phyloP scores from a whole-genome alignment of 805 yeast genomes.

The Teunomyces cretensis region DNA sequence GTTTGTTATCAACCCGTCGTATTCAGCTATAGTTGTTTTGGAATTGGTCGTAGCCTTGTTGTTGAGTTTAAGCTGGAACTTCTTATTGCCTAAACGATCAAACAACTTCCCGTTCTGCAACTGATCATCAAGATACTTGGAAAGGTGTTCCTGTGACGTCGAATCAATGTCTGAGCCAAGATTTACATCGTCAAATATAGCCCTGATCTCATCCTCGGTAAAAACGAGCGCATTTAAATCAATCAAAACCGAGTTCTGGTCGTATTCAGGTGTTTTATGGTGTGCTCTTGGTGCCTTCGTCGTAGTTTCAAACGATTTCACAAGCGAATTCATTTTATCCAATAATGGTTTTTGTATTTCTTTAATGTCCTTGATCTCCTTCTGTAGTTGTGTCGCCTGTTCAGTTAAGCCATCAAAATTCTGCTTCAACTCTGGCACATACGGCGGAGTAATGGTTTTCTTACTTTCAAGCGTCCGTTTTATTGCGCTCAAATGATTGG shows the following conservation, averaged over 20 bases:
- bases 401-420: conserved; percentile 20
- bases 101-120: conserved; percentile 21
- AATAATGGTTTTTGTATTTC: conserved; percentile 35
- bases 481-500: conserved; percentile 23
- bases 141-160: conserved; percentile 2
- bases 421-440: conserved; percentile 19
- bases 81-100: conserved; percentile 17
- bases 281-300: conserved; percentile 4
- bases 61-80: conserved; percentile 24
- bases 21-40: conserved; percentile 24
- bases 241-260: conserved; percentile 6
- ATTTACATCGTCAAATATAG: conserved; percentile 19
- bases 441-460: conserved; percentile 11
- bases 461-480: conserved; percentile 16
- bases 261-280: neutral
- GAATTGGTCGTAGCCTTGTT: conserved; percentile 2
- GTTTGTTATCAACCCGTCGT: conserved; percentile 27
- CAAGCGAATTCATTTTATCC: conserved; percentile 30
- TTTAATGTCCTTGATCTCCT: conserved; percentile 24
- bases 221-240: conserved; percentile 17
- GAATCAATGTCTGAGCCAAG: neutral
- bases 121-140: conserved; percentile 21
- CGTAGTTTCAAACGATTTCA: conserved; percentile 16
- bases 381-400: conserved; percentile 13
- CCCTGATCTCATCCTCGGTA: conserved; percentile 18